Base-by-base conservation (phyloP, 1,284 basidiomycete genomes). In the Caloboletus firmus region DNA sequence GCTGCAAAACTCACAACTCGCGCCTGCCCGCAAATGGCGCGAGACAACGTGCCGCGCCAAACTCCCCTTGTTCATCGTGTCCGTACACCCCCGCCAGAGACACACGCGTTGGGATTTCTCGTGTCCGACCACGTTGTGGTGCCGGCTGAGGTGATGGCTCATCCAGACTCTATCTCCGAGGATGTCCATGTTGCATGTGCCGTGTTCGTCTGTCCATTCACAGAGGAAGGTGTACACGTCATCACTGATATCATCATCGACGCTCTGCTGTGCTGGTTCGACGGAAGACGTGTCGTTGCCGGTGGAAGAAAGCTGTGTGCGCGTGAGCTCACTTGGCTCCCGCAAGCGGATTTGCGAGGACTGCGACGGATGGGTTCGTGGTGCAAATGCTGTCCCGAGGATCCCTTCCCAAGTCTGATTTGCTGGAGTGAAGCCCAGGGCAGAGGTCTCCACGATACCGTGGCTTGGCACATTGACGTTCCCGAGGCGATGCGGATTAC, bases 21-120 rank as follows among this genome's bases (percentile, higher is more conserved):
- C 54, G 2, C 65, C 63, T 2, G 63, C 52, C 11, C 56, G 40
- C 24, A 66, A 17, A 44, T 71, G 67, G 1, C 65, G 35, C 26
- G 62, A 70, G 8, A 62, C 56, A 4, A 70, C 47, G 22, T 70
- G 67, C 17, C 67, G 55, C 28, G 57, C 60, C 43, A 70, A 54
- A 46, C 55, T 61, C 15, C 68, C 64, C 51, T 70, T 69, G 55
- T 67, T 67, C 66, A 70, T 63, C 37, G 45, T 57, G 10, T 58
- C 66, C 10, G 45, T 45, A 39, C 66, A 70, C 28, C 52, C 62
- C 30, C 34, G 44, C 64, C 67, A 66, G 39, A 52, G 50, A 49
- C 64, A 68, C n/a, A 51, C 44, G 2, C 53, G 52, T 4, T 51
- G 51, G 0, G 51, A 42, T 35, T 55, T 60, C 20, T 66, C 66